Percentiles rank a stretch among this genome's conserved stretches.
Conservation (phyloP, 2,329 filamentous ascomycete genomes). For the Didymella sp. region DNA sequence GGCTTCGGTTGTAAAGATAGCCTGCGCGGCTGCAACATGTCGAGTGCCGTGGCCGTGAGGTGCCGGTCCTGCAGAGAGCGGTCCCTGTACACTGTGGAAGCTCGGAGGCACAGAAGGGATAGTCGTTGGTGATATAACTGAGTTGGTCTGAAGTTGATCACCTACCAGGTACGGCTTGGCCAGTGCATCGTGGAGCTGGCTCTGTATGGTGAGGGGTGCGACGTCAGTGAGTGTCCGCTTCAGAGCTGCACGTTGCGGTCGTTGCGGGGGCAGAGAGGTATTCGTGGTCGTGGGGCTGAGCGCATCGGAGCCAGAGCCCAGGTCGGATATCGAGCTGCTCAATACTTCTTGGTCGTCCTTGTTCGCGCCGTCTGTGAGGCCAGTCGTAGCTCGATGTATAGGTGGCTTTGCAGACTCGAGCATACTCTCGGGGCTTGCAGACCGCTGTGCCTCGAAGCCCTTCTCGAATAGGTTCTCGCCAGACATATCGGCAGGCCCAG, state of each 20-base stretch:
- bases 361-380: conserved; percentile 16
- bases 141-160: conserved; percentile 51
- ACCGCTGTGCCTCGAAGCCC: conserved; percentile 68
- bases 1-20: conserved; percentile 95
- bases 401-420: conserved; percentile 31
- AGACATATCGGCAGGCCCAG: conserved; percentile 76
- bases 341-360: conserved; percentile 21
- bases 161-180: conserved; percentile 79
- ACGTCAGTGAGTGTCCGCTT: conserved; percentile 91
- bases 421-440: conserved; percentile 54
- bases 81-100: conserved; percentile 43
- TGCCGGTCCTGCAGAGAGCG: conserved; percentile 50
- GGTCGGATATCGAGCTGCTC: conserved; percentile 32
- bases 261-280: conserved; percentile 31
- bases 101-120: conserved; percentile 48
- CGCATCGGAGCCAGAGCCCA: conserved; percentile 25
- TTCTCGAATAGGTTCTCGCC: conserved; percentile 85
- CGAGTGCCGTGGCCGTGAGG: conserved; percentile 87
- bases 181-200: conserved; percentile 83
- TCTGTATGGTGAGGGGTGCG: conserved; percentile 74
- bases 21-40: conserved; percentile 90
- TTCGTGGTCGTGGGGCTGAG: conserved; percentile 29
- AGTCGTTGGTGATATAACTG: conserved; percentile 57
- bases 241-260: conserved; percentile 65
- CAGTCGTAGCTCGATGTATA: conserved; percentile 23